Base-by-base conservation (phyloP, 2,329 filamentous ascomycete genomes). In the Xylariaceae sp. region DNA sequence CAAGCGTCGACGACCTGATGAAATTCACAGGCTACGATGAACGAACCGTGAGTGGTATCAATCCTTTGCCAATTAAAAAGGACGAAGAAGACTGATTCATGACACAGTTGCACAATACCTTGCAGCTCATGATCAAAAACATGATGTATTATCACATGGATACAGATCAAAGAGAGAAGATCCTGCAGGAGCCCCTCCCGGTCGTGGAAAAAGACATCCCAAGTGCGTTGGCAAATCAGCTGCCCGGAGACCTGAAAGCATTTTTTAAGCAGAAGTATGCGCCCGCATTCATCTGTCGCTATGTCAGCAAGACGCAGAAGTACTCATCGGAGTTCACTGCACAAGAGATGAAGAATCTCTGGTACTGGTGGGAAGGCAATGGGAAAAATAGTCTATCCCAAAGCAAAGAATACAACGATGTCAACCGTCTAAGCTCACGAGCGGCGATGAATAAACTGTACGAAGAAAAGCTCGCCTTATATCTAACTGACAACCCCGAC, bases 81-180 rank as follows among this genome's bases (percentile, higher is more conserved):
- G 21, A 28, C 6, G 28, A 16, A 24, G 12, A 26, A 39, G 17
- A 9, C 39, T 43, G 17, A 43, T 7, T 6, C n/a, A 3, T 4
- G 6, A 5, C 7, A 16, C 23, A 43, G 39, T 28, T 43, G 23
- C 39, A 43, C 23, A 43, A 43, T 17, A 21, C 43, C 29, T 31
- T 28, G 9, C 43, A 45, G 29, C 16, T 33, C 6, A 6, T 45
- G 21, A 45, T 45, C 29, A 31, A 45, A 19, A 33, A 45, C 43
- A 45, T 45, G 43, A 45, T 45, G 43, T 45, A 45, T n/a, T 45
- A 45, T 12, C 43, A 45, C 29, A 45, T 45, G 43, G 43, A 45
- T 33, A 19, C 11, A 6, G 24, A 28, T 2, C 26, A 45, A 16
- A n/a, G 43, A 9, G 19, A 33, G 26, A 33, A 31, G 4, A 19